Evolutionary conservation across 1,284 basidiomycete species (phyloP), one percentile per base, ranked within the genome.

Genomic region (Rhodotorula glutinis): DNA sequence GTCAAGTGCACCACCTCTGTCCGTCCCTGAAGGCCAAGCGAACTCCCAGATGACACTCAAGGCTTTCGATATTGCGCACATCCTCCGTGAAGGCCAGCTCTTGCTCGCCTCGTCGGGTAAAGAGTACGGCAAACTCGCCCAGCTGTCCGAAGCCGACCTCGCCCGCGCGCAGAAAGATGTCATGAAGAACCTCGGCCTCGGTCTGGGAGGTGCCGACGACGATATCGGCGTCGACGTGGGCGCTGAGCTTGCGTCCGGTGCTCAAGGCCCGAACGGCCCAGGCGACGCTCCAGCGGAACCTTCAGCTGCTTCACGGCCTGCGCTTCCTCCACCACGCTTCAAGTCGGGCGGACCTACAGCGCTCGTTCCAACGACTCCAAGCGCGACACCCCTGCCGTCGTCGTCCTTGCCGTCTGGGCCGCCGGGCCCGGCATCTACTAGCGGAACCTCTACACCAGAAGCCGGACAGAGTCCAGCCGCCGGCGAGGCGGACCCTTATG

Each of bases 101-200:
- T 76, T 80, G 1, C 73, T 80, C 14, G 75, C 76, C 5, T 78
- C 77, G 2, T 78, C 79, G 4, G 79, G 79, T n/a, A 78, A 76
- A 43, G 79, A 80, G 67, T 80, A 78, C 71, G 66, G 59, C 53
- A 65, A 64, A 38, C 73, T 77, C n/a, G 73, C 75, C 38, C 59
- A 69, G 38, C 69, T 76, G 30, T 76, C 75, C 3, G 73, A 74
- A 8, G 78, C 79, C 51, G 77, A 78, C 13, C 75, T 80, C 11
- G 76, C 78, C 8, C 75, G 75, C 40, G 79, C 79, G 5, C 79
- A 80, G 55, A 75, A 78, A 60, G 78, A 79, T 57, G 76, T 78
- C 27, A 70, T 78, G 30, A 74, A 74, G 62, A 75, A 74, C 30
- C 65, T 75, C 25, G 75, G 75, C 1, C 74, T 80, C 29, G 77